These are phyloP conservation scores for Termitomyces heimii DNA, from an alignment of 768 basidiomycete species.

Conservation along the genomic window DNA sequence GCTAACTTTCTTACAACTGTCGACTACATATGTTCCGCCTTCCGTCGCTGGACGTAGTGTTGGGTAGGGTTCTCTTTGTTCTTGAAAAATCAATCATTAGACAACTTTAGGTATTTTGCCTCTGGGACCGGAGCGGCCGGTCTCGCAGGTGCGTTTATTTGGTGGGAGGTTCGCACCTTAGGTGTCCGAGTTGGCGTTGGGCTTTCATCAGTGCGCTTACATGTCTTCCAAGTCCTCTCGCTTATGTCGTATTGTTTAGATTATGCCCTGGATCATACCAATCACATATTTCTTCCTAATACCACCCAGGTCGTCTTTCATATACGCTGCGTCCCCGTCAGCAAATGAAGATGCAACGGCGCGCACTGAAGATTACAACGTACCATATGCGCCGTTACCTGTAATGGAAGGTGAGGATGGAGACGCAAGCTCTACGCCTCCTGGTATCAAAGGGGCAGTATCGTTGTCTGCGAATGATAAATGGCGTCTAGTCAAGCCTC, in stretches of 20 bases:
- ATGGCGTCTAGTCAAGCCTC: constrained; percentile 72
- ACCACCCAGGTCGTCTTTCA: constrained; percentile 51
- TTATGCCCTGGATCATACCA: constrained; percentile 80
- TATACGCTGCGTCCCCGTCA: constrained; percentile 29
- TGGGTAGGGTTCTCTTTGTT: constrained; percentile 42
- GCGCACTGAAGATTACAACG: constrained; percentile 16
- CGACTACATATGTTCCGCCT: constrained; percentile 66
- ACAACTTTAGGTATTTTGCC: constrained; percentile 70
- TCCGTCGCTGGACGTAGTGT: constrained; percentile 75
- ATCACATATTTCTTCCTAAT: constrained; percentile 73
- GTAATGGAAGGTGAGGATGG: constrained; percentile 32
- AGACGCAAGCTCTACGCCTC: constrained; percentile 27
- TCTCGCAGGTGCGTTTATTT: constrained; percentile 84
- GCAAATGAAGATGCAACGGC: constrained; percentile 31
- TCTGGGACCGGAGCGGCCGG: constrained; percentile 94
- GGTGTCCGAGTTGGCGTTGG: constrained; percentile 84
- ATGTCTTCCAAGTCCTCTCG: background rate
- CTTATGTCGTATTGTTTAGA: constrained; percentile 33
- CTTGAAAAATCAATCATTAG: background rate
- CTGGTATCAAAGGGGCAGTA: constrained; percentile 36
- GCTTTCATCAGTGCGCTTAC: constrained; percentile 61
- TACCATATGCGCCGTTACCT: constrained; percentile 40
- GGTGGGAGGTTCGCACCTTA: constrained; percentile 88
- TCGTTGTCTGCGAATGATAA: constrained; percentile 70
- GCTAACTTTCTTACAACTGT: constrained; percentile 91